A percentile compares a stretch with the other conserved stretches of the same genome.
Conservation (phyloP, 805 yeast genomes). For the Starmerella roubikii region DNA sequence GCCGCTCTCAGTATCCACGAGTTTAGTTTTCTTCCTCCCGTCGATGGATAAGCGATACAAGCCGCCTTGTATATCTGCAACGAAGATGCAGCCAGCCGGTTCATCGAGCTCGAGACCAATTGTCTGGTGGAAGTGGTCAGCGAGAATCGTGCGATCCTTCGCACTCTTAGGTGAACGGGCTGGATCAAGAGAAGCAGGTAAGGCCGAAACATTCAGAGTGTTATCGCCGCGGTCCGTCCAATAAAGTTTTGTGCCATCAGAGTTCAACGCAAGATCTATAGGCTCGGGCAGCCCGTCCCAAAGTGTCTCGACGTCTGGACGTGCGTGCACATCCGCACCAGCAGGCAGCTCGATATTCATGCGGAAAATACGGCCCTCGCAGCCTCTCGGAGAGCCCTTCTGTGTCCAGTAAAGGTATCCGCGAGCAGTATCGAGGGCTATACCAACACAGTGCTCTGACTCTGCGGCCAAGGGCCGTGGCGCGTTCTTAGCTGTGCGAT, state of each 20-base stretch:
- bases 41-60: no score
- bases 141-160: not conserved
- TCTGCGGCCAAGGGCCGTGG: no score
- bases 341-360: not conserved
- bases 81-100: not conserved
- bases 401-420: not conserved
- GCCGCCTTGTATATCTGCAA: not conserved
- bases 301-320: not conserved
- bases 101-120: not conserved
- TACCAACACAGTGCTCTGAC: slow-evolving; percentile 1
- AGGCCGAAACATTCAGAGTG: not conserved
- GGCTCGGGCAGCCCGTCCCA: not conserved
- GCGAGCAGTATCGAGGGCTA: not conserved
- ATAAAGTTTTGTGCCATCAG: not conserved
- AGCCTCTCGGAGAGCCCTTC: slow-evolving; percentile 1
- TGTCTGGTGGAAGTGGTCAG: not conserved
- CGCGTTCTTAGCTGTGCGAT: not conserved
- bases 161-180: not conserved
- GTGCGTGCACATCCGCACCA: not conserved
- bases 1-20: no score
- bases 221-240: slow-evolving; percentile 2
- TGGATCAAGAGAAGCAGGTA: not conserved
- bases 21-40: no score
- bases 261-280: not conserved
- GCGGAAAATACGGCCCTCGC: not conserved